Evolutionary conservation across 768 basidiomycete genomes (phyloP), one percentile per base, ranked within the genome.

Genomic region (Termitomyces sp.): DNA sequence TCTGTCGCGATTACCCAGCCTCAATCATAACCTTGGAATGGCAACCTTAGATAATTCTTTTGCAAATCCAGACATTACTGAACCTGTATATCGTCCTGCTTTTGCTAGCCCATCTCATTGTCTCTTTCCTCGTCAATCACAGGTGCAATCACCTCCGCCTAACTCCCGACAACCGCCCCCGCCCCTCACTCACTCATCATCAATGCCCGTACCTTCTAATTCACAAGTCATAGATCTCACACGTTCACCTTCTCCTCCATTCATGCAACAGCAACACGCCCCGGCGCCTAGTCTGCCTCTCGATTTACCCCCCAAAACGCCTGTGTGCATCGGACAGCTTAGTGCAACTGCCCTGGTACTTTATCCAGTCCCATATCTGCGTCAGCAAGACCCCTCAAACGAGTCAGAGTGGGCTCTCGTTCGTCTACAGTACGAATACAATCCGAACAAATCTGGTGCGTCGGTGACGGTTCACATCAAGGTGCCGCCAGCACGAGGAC

Each of bases 251-350:
- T 76, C 81, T 56, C 78, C 79, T 13, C 79, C 80, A 3, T 58
- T 67, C 1, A 69, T 70, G 22, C 66, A 60, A 26, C 54, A 67
- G 22, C 63, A 65, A 30, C 70, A 68, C 47, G 59, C 57, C 58
- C 65, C 62, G 54, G 67, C 64, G 6, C 48, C 69, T 32, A 61
- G 68, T 12, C 72, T 85, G 2, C 81, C 84, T 3, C 73, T 76
- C 9, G 86, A 90, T 46, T 71, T 90, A 18, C 79, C 88, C 6
- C 88, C 87, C 14, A 90, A 87, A 74, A 90, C 89, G 0, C 88
- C 91, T 16, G 85, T 95, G 53, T 95, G 94, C 69, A 93, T 95
- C 49, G 93, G 93, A 1, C 87, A 90, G 58, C 77, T 95, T 36
- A 77, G 79, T n/a, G 86, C 87, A 20, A 91, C 88, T 18, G 92